Conservation (phyloP, 2,329 filamentous ascomycete genomes). For the Botrytis deweyae region DNA sequence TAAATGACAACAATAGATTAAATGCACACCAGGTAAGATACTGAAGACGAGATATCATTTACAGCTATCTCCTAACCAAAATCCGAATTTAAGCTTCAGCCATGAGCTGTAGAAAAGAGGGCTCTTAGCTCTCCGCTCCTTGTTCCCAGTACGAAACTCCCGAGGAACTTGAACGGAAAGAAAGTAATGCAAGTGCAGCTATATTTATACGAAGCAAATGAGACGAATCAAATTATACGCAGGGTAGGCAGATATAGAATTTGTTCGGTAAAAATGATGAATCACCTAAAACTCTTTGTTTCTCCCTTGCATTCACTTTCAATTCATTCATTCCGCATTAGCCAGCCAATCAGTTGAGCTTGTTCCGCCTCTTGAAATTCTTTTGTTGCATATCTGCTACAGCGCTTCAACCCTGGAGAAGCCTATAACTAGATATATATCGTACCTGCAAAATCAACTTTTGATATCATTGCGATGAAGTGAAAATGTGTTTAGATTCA, state of each 20-base stretch:
- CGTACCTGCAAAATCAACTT: background rate
- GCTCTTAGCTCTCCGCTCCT: background rate
- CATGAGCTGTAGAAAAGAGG: background rate
- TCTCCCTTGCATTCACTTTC: background rate
- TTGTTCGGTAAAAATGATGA: background rate
- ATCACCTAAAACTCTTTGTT: background rate
- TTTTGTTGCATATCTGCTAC: conserved; percentile 5
- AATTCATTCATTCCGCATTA: background rate
- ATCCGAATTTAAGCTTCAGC: fast-evolving
- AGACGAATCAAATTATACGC: background rate
- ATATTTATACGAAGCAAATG: background rate
- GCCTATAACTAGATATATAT: background rate
- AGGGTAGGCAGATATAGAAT: background rate
- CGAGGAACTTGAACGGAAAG: background rate
- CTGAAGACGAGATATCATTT: fast-evolving
- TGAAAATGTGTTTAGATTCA: background rate
- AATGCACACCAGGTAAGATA: no score
- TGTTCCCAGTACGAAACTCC: fast-evolving
- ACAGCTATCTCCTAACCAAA: no score
- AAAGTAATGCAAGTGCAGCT: background rate
- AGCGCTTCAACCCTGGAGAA: background rate
- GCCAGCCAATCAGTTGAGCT: background rate
- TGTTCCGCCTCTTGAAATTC: background rate
- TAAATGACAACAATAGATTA: background rate
- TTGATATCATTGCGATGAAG: background rate